A percentile compares a stretch with the other conserved stretches of the same genome.
Conservation (phyloP, 2,329 filamentous ascomycete species). For the Talaromyces pinophilus region DNA sequence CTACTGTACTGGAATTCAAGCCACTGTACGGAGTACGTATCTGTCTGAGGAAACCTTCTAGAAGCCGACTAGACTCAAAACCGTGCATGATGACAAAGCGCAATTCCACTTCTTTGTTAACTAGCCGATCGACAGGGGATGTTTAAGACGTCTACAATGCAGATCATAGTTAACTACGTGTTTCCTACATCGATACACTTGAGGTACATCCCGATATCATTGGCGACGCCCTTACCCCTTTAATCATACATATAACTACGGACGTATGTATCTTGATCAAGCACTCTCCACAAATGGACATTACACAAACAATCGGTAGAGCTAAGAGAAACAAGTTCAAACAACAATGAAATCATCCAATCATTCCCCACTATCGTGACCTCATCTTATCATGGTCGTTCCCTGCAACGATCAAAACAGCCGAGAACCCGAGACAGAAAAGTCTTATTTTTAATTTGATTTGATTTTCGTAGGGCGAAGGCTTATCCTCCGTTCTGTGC, state of each 20-base stretch:
- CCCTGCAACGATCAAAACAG: neutral
- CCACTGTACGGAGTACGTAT: neutral
- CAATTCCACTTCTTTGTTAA: neutral
- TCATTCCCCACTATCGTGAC: neutral
- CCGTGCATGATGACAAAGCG: neutral
- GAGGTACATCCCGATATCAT: neutral
- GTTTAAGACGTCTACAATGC: neutral
- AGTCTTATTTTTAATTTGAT: neutral
- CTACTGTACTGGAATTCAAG: no score
- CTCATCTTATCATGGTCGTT: neutral
- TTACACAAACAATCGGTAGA: neutral
- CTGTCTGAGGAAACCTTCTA: neutral
- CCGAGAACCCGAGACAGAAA: neutral
- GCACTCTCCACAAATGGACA: slow-evolving; percentile 7
- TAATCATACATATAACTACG: neutral
- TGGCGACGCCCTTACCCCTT: neutral
- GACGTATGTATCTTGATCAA: neutral
- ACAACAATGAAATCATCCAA: slow-evolving; percentile 7
- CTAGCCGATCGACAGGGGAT: slow-evolving; percentile 3
- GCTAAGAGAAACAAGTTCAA: neutral
- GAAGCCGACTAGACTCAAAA: neutral
- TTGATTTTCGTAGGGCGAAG: neutral
- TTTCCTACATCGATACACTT: neutral
- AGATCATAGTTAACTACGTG: neutral
- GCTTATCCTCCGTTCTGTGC: neutral